phyloP scores from a whole-genome alignment of 495 filamentous ascomycete genomes.

The Rusavskia elegans region DNA sequence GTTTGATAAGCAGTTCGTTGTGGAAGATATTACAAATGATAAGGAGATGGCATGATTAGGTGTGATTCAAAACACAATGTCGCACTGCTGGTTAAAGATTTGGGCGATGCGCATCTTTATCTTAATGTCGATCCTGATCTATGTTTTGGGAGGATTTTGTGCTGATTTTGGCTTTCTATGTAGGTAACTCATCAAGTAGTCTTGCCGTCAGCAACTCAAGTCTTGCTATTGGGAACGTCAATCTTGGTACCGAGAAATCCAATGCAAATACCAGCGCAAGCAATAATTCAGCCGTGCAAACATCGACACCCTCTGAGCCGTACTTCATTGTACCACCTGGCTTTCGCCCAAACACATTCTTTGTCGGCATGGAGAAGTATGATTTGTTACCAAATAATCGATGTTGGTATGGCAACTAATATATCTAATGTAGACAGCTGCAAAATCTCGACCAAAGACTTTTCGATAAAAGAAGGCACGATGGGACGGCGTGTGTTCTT shows the following conservation, averaged over 20 bases:
- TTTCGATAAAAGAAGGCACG: conserved; percentile 43
- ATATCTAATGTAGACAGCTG: conserved; percentile 30
- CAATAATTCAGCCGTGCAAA: conserved; percentile 4
- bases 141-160: not conserved
- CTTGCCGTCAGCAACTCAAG: conserved; percentile 1
- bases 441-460: conserved; percentile 51
- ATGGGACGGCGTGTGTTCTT: conserved; percentile 51
- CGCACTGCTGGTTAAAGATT: not conserved
- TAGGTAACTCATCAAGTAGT: conserved; percentile 14
- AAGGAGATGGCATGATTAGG: conserved; percentile 12
- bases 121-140: no score
- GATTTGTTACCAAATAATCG: not conserved
- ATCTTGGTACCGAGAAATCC: not conserved
- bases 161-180: conserved; percentile 14
- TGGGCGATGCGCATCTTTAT: not conserved
- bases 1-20: conserved; percentile 12
- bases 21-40: conserved; percentile 18
- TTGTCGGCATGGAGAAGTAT: conserved; percentile 48
- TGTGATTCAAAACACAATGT: not conserved
- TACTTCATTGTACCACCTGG: conserved; percentile 55
- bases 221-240: no score
- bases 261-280: conserved; percentile 6
- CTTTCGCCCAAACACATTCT: conserved; percentile 64
- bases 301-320: conserved; percentile 7
- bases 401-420: not conserved